Conservation (phyloP, 1,284 basidiomycete genomes). For the Cutaneotrichosporon cavernicola region DNA sequence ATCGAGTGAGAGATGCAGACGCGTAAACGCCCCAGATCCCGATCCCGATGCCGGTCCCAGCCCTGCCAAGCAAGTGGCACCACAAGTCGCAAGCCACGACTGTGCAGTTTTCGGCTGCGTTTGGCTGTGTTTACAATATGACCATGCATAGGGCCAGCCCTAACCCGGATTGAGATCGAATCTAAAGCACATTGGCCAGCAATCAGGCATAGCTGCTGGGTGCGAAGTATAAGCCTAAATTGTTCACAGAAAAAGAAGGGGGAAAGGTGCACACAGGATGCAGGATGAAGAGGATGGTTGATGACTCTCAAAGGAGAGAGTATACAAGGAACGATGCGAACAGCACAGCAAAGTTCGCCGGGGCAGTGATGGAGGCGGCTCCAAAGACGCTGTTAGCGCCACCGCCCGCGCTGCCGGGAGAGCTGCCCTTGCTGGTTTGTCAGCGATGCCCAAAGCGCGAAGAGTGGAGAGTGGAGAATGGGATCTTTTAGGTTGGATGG, state of each 20-base stretch:
- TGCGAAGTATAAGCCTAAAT: background rate
- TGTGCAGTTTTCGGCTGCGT: too few species aligned
- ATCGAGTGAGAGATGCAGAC: background rate
- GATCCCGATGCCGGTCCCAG: too few species aligned
- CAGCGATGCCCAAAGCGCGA: background rate
- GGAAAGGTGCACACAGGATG: background rate
- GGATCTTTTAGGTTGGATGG: background rate
- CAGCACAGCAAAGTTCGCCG: slow-evolving; percentile 7
- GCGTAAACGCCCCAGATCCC: background rate
- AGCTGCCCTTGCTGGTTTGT: background rate
- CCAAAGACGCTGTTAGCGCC: background rate
- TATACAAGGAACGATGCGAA: slow-evolving; percentile 7
- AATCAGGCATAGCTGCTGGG: slow-evolving; percentile 3
- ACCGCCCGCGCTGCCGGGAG: background rate
- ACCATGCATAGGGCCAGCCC: slow-evolving; percentile 12
- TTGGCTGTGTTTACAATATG: background rate
- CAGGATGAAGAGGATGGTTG: background rate
- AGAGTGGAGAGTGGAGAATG: background rate
- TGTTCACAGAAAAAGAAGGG: slow-evolving; percentile 3
- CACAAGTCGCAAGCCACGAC: too few species aligned
- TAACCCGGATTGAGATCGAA: slow-evolving; percentile 10
- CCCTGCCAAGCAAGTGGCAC: background rate
- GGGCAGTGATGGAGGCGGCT: background rate
- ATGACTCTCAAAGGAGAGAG: slow-evolving; percentile 1
- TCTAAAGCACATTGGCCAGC: slow-evolving; percentile 4